phyloP scores from a whole-genome alignment of 2,329 filamentous ascomycete genomes.

The Amylocarpus encephaloides region DNA sequence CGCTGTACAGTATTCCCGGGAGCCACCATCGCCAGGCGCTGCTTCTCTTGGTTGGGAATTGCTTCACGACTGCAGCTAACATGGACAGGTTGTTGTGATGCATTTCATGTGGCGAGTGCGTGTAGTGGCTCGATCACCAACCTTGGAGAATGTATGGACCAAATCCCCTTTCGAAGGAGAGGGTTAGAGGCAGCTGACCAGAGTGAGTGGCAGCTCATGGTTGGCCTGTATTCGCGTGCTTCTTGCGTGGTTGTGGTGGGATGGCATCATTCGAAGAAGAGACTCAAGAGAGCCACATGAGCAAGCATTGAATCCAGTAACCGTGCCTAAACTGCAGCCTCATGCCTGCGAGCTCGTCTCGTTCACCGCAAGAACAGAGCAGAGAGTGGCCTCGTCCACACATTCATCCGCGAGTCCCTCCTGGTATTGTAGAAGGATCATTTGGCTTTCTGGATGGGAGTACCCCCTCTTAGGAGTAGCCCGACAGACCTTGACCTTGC shows the following conservation, averaged over 20 bases:
- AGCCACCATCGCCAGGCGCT: neutral
- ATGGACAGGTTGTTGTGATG: neutral
- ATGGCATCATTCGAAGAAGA: constrained; percentile 4
- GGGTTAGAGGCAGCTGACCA: constrained; percentile 8
- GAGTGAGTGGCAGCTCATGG: constrained; percentile 4
- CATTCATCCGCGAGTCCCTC: neutral
- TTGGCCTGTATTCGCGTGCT: constrained; percentile 7
- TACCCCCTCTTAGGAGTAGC: neutral
- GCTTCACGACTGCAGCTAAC: neutral
- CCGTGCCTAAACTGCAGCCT: neutral
- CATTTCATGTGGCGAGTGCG: neutral
- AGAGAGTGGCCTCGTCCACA: neutral
- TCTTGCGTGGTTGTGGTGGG: constrained; percentile 5
- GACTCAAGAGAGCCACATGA: neutral
- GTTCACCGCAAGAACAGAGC: neutral
- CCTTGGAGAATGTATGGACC: no score
- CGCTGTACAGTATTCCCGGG: neutral
- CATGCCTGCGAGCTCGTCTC: neutral
- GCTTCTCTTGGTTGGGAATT: neutral
- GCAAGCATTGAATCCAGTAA: neutral
- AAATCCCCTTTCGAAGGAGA: no score
- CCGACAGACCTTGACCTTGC: neutral
- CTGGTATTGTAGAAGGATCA: constrained; percentile 8
- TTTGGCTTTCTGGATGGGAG: constrained; percentile 8
- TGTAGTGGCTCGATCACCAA: no score